Evolutionary conservation across 768 basidiomycete species (phyloP), one percentile per base, ranked within the genome.

Genomic region (Serpula lacrymans): DNA sequence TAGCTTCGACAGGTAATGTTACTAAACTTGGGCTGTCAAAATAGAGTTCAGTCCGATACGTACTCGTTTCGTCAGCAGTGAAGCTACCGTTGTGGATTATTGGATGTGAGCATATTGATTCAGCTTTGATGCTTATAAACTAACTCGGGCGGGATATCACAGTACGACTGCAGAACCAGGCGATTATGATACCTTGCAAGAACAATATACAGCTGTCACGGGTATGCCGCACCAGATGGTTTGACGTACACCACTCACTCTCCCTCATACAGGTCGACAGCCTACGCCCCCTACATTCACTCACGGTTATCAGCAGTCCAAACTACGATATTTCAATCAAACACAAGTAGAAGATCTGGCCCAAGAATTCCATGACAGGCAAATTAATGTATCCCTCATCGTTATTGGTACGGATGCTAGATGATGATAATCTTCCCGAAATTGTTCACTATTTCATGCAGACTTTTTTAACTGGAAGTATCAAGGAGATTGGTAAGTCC

Each of bases 401-500:
- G 62, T 65, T 20, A 52, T 67, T 9, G 63, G 64, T 54, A 43
- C 18, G 52, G 22, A n/a, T 31, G n/a, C 34, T 16, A 23, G 14
- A 13, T 23, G 18, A 34, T 30, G 14, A 26, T 28, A 25, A 7
- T 18, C 14, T 4, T 20, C n/a, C 10, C 27, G 27, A 29, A 9
- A 29, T 9, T 14, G n/a, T 6, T 14, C n/a, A 33, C 31, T 33
- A 8, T n/a, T n/a, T 34, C 16, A 4, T 36, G n/a, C 28, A 63
- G 63, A 66, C 43, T 64, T 64, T 51, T 66, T 66, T 40, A 57
- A 57, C 6, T 64, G 63, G 63, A 60, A 62, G 29, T 66, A 59
- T 37, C 63, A 66, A 49, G 64, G 64, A 25, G 64, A 66, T 41
- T 66, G 64, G 64, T 62, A 31, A 17, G 52, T 40, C 10, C 9